Evolutionary conservation across 257 asterid genomes (phyloP).

Genomic region (Capsicum chinense): DNA sequence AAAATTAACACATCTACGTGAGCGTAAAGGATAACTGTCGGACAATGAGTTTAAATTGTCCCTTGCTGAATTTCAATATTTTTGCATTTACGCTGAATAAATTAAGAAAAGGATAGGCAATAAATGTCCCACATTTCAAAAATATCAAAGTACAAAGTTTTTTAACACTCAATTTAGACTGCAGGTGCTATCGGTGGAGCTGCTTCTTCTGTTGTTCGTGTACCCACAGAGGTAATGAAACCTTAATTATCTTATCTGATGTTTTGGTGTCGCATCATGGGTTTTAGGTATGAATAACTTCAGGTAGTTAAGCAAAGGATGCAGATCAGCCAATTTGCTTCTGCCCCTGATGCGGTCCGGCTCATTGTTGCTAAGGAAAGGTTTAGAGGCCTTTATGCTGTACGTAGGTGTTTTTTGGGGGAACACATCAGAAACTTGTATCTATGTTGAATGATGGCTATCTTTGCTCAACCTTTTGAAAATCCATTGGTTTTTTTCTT

Average conservation of each 20-base stretch:
- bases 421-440: background rate
- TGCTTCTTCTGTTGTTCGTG: constrained; percentile 70
- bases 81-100: background rate
- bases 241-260: background rate
- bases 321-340: constrained; percentile 68
- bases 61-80: background rate
- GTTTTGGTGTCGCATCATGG: constrained; percentile 18
- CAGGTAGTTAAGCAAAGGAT: constrained; percentile 78
- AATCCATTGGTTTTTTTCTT: background rate
- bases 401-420: constrained; percentile 20
- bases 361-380: constrained; percentile 70
- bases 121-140: background rate
- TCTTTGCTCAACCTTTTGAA: constrained; percentile 1
- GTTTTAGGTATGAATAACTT: constrained; percentile 26
- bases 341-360: constrained; percentile 66
- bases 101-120: background rate
- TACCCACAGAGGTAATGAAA: constrained; percentile 65
- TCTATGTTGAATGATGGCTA: constrained; percentile 5
- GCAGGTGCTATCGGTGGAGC: constrained; percentile 81
- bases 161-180: constrained; percentile 47
- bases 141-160: constrained; percentile 16
- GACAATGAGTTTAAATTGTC: background rate
- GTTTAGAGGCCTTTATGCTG: constrained; percentile 68
- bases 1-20: background rate
- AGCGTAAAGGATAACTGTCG: background rate